Conservation (phyloP, 2,329 filamentous ascomycete genomes). For the Aspergillus sp. region DNA sequence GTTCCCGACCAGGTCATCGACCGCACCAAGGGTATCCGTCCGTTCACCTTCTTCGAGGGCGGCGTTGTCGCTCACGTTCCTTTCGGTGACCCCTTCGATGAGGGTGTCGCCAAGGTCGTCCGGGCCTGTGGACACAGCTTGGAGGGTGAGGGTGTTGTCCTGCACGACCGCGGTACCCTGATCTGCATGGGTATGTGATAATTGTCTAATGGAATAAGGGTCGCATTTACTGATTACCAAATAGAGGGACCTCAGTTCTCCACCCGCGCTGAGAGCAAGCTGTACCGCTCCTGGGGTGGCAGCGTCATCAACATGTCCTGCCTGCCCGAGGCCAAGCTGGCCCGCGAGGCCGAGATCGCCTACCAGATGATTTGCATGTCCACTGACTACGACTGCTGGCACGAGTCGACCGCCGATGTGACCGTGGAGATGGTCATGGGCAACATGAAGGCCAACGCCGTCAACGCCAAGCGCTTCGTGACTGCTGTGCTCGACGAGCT, state of each 20-base stretch:
- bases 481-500: conserved; percentile 85
- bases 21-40: conserved; percentile 89
- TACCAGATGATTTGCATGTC: conserved; percentile 99
- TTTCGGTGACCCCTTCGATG: conserved; percentile 94
- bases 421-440: conserved; percentile 96
- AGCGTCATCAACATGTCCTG: conserved; percentile 98
- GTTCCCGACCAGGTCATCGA: conserved; percentile 96
- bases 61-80: conserved; percentile 92
- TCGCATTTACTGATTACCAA: conserved; percentile 1
- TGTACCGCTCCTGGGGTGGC: conserved; percentile 93
- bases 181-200: conserved; percentile 79
- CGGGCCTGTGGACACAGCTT: conserved; percentile 73
- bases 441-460: conserved; percentile 90
- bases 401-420: conserved; percentile 73
- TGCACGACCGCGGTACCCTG: conserved; percentile 82
- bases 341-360: conserved; percentile 90
- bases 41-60: conserved; percentile 84
- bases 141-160: conserved; percentile 77
- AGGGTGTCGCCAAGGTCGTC: conserved; percentile 72
- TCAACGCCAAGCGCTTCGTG: conserved; percentile 83
- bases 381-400: conserved; percentile 99
- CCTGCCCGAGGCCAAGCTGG: conserved; percentile 92
- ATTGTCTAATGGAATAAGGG: background rate
- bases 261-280: conserved; percentile 89
- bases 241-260: conserved; percentile 96